Base-by-base conservation (phyloP, 306 rosid species). In the Bauhinia variegata region DNA sequence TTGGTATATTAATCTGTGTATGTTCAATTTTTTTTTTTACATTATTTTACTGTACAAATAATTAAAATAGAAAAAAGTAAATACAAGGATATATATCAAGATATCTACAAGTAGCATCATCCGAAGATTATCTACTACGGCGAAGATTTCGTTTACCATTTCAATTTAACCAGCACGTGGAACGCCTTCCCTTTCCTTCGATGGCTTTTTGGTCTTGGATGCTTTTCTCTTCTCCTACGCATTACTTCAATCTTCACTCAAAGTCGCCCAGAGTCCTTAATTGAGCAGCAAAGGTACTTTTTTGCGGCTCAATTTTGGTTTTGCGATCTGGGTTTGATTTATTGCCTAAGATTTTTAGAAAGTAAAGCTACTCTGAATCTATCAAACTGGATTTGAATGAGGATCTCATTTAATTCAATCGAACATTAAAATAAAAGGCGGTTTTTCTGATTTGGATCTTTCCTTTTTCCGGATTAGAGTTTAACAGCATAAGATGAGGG, bases 301-400 rank as follows among this genome's bases (percentile, higher is more conserved):
- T 42, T 59, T 43, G 14, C 1, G 65, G n/a, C 42, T 15, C 41
- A 36, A 6, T 72, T n/a, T 12, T 18, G 50, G 7, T 44, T 54
- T 57, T 57, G 75, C 55, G 49, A 79, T 77, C 81, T 79, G 82
- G 81, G 64, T 79, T 75, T 3, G 34, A 4, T 39, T 43, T 60
- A 16, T 19, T 60, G 30, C 0, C 41, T 43, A 0, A 3, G 1
- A 15, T 4, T 52, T 14, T 32, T 3, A 5, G 14, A 17, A 12
- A 15, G 16, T 1, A 30, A 41, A 52, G 47, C 32, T n/a, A n/a
- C 32, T 43, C 70, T 71, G 56, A 5, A 16, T 49, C 42, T 37
- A 7, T 17, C 65, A 31, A 5, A 31, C 19, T 61, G 30, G 37
- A 53, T n/a, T n/a, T n/a, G n/a, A n/a, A n/a, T n/a, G n/a, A n/a